A percentile compares a stretch with the other conserved stretches of the same genome.
These are phyloP conservation scores for Actinomortierella ambigua DNA, from an alignment of 371 early-diverging fungal genomes.

Conservation along the genomic window DNA sequence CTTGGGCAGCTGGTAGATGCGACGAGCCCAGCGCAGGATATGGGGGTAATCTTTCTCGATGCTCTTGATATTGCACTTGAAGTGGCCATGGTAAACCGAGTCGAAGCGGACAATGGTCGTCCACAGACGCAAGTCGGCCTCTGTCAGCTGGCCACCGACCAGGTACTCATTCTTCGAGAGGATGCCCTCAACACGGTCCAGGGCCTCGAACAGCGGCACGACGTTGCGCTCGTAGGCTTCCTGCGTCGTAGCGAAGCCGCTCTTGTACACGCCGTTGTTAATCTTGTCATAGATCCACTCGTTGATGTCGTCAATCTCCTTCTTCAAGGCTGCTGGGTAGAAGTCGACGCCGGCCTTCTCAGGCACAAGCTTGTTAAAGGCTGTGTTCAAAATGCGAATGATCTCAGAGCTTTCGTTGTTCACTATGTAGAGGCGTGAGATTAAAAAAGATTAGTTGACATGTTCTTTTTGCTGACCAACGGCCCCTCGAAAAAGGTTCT, in stretches of 20 bases:
- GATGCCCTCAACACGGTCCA: slow-evolving; percentile 86
- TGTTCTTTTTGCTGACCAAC: too few species aligned
- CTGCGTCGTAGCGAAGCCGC: slow-evolving; percentile 93
- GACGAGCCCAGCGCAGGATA: slow-evolving; percentile 84
- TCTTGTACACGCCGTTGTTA: slow-evolving; percentile 87
- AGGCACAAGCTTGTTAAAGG: slow-evolving; percentile 76
- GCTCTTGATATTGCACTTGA: slow-evolving; percentile 87
- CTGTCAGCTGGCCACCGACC: slow-evolving; percentile 80
- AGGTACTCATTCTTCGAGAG: slow-evolving; percentile 76
- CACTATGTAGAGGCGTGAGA: slow-evolving; percentile 51
- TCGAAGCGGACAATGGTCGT: slow-evolving; percentile 93
- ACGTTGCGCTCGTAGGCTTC: slow-evolving; percentile 80
- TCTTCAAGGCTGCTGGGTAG: slow-evolving; percentile 78
- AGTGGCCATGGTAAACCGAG: slow-evolving; percentile 90
- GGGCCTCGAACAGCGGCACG: slow-evolving; percentile 71
- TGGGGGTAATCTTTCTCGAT: slow-evolving; percentile 88
- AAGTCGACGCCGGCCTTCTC: slow-evolving; percentile 69
- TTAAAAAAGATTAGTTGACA: neutral
- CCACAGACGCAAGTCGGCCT: slow-evolving; percentile 91
- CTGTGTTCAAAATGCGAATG: slow-evolving; percentile 92
- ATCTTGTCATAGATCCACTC: slow-evolving; percentile 88
- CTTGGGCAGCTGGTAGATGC: slow-evolving; percentile 83
- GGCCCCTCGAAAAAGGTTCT: too few species aligned
- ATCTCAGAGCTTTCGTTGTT: slow-evolving; percentile 97
- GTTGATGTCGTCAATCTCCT: slow-evolving; percentile 86